Percentiles rank a stretch among this genome's conserved stretches.
phyloP scores from a whole-genome alignment of 306 rosid genomes.

The Datisca glomerata region DNA sequence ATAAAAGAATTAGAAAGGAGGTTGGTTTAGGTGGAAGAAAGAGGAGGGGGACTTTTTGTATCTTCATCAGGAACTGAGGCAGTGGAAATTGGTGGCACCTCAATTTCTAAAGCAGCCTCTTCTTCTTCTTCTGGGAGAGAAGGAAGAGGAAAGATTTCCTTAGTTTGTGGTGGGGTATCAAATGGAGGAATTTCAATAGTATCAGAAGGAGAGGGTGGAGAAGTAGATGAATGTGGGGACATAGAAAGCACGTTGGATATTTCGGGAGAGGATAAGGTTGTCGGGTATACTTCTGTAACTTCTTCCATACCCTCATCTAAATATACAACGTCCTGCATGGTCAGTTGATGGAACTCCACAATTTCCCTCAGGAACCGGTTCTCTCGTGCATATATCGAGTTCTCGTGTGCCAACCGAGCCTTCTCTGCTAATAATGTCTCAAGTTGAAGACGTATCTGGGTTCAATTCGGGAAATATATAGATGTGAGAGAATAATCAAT shows the following conservation, averaged over 20 bases:
- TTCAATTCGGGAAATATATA: conserved; percentile 14
- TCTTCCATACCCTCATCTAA: conserved; percentile 83
- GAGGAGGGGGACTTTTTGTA: conserved; percentile 20
- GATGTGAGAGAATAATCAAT: neutral
- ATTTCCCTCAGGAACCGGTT: conserved; percentile 91
- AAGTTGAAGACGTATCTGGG: conserved; percentile 76
- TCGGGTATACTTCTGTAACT: conserved; percentile 79
- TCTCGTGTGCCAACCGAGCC: conserved; percentile 78
- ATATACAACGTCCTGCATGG: conserved; percentile 89
- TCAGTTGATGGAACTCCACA: conserved; percentile 93
- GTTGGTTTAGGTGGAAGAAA: conserved; percentile 22
- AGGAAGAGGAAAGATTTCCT: conserved; percentile 25
- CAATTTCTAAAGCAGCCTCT: conserved; percentile 19
- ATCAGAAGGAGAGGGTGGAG: conserved; percentile 24
- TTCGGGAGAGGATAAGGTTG: conserved; percentile 20
- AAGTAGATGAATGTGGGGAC: conserved; percentile 32
- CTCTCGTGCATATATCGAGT: conserved; percentile 75
- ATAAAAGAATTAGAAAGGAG: no score
- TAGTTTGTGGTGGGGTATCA: conserved; percentile 10
- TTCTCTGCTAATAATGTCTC: conserved; percentile 95
- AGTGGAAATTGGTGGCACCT: conserved; percentile 18
- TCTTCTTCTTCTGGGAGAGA: conserved; percentile 12
- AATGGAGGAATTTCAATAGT: conserved; percentile 16
- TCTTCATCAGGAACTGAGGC: conserved; percentile 19
- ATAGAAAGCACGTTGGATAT: conserved; percentile 25